A percentile compares a stretch with the other conserved stretches of the same genome.
These are phyloP conservation scores for Neofusicoccum laricinum DNA, from an alignment of 2,329 filamentous ascomycete genomes.

Conservation along the genomic window DNA sequence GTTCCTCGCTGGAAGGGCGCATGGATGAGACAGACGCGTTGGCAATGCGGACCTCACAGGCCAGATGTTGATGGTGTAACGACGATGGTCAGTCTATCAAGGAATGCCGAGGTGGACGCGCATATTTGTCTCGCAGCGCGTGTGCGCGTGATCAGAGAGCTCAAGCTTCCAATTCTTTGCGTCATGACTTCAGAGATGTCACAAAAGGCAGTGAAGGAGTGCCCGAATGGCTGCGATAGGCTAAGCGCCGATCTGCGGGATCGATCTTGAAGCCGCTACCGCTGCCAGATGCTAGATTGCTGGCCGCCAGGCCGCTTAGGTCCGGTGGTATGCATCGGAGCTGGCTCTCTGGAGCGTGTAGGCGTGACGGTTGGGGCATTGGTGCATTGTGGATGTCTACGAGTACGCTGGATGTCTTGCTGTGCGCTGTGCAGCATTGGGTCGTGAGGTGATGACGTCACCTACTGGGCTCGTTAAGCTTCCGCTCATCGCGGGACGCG, in stretches of 20 bases:
- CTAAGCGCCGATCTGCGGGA: neutral
- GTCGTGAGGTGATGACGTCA: too few relatives aligned
- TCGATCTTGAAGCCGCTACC: neutral
- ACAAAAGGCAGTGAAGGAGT: neutral
- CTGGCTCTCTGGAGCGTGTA: too few relatives aligned
- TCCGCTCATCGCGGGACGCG: too few relatives aligned
- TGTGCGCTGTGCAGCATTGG: too few relatives aligned
- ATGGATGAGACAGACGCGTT: neutral
- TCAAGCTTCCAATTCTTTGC: neutral
- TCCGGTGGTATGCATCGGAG: neutral
- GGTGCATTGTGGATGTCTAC: too few relatives aligned
- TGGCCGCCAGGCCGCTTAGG: conserved; percentile 1
- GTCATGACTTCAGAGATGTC: conserved; percentile 1
- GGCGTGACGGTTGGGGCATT: too few relatives aligned
- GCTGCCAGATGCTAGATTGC: neutral
- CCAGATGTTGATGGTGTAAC: neutral
- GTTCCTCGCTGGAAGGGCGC: neutral
- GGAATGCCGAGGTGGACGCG: neutral
- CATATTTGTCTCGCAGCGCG: neutral
- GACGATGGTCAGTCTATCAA: neutral
- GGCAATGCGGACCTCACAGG: neutral
- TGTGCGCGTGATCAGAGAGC: neutral
- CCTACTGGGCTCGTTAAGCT: too few relatives aligned
- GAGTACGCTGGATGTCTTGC: too few relatives aligned
- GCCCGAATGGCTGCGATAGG: neutral